Percentiles rank a stretch among this genome's conserved stretches.
phyloP scores from a whole-genome alignment of 345 rosid species.

The Abelmoschus esculentus region DNA sequence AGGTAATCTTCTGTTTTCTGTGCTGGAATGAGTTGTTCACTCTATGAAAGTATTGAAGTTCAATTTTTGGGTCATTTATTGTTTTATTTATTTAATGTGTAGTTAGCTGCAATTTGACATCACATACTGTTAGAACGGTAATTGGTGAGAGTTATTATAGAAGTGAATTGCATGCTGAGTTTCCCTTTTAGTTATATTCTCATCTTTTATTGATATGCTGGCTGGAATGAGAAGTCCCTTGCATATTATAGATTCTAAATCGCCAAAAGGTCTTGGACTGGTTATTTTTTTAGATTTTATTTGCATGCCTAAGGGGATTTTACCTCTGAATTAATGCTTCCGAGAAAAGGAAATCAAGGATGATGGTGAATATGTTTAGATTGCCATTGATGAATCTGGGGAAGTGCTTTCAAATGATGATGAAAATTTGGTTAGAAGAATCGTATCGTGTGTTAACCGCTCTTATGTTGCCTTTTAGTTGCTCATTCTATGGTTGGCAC shows the following conservation, averaged over 20 bases:
- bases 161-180: neutral
- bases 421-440: neutral
- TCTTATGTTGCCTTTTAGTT: neutral
- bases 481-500: neutral
- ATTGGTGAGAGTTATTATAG: neutral
- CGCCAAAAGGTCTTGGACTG: neutral
- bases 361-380: neutral
- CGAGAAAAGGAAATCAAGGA: neutral
- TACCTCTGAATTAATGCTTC: neutral
- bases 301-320: neutral
- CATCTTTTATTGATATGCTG: neutral
- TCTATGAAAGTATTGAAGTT: neutral
- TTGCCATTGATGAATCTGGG: neutral
- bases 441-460: neutral
- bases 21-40: neutral
- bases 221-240: neutral
- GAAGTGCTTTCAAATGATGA: neutral
- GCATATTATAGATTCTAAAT: neutral
- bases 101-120: neutral
- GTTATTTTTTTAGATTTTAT: neutral
- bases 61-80: neutral
- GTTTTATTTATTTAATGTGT: neutral
- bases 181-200: neutral
- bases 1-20: slow-evolving; percentile 27
- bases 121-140: neutral